Evolutionary conservation across 2,329 filamentous ascomycete genomes (phyloP).

Genomic region (Didymella sp.): DNA sequence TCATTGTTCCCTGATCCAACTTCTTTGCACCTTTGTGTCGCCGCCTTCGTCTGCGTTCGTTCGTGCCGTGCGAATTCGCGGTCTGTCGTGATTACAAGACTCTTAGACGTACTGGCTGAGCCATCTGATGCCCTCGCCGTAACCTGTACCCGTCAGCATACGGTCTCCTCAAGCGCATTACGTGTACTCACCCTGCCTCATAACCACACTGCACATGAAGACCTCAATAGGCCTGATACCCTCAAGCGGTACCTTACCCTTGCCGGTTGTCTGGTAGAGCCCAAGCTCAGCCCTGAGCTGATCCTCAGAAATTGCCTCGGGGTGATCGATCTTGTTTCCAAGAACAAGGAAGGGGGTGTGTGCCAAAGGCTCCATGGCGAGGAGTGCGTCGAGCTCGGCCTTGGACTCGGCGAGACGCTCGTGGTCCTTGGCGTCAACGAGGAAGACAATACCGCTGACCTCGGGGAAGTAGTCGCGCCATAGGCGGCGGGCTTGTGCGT

Average conservation of each 20-base stretch:
- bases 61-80: neutral
- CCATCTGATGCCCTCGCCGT: conserved; percentile 51
- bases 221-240: conserved; percentile 73
- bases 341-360: conserved; percentile 96
- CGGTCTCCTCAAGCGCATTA: no score
- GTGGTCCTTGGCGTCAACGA: conserved; percentile 95
- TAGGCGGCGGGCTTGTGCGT: conserved; percentile 46
- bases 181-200: conserved; percentile 72
- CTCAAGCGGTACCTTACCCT: conserved; percentile 43
- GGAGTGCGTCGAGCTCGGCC: conserved; percentile 88
- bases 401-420: conserved; percentile 94
- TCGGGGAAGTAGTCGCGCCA: conserved; percentile 50
- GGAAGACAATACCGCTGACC: conserved; percentile 82
- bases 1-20: neutral
- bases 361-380: conserved; percentile 92
- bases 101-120: conserved; percentile 49
- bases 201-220: conserved; percentile 96
- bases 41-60: neutral
- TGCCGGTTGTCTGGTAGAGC: conserved; percentile 71
- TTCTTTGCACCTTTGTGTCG: neutral
- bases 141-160: conserved; percentile 24
- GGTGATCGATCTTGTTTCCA: conserved; percentile 99
- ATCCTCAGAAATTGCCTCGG: conserved; percentile 91
- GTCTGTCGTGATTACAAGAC: neutral
- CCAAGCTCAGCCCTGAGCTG: conserved; percentile 90